phyloP scores from a whole-genome alignment of 805 yeast genomes.

The Starmerella stigmatis region DNA sequence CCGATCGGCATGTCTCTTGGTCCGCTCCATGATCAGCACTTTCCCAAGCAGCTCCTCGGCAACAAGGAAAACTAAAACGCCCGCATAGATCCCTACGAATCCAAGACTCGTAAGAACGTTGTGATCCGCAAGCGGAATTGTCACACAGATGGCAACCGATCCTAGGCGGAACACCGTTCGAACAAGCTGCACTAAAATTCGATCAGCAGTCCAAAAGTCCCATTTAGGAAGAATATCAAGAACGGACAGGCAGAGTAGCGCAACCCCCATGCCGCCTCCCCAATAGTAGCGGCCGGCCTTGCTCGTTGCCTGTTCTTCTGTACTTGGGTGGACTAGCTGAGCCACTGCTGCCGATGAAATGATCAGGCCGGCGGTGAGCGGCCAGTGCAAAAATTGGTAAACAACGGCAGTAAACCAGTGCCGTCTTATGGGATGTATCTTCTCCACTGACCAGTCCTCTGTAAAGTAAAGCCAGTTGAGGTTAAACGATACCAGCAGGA shows the following conservation, averaged over 20 bases:
- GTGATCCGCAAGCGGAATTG: constrained; percentile 2
- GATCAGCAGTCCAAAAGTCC: constrained; percentile 8
- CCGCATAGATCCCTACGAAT: constrained; percentile 10
- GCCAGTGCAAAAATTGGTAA: constrained; percentile 10
- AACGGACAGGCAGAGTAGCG: constrained; percentile 2
- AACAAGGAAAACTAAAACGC: constrained; percentile 6
- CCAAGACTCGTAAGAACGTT: not conserved
- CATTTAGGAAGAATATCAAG: constrained; percentile 5
- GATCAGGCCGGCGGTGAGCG: constrained; percentile 4
- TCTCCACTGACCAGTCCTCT: constrained; percentile 6
- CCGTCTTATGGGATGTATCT: constrained; percentile 9
- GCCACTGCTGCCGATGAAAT: constrained; percentile 9
- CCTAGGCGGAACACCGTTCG: constrained; percentile 3
- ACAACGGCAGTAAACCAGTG: constrained; percentile 4
- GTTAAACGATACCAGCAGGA: constrained; percentile 6
- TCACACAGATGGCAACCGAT: not conserved
- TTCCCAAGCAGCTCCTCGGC: constrained; percentile 11
- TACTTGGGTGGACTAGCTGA: not conserved
- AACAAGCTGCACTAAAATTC: not conserved
- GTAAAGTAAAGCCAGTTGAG: constrained; percentile 13
- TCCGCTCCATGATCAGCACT: not conserved
- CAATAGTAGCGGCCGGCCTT: constrained; percentile 6
- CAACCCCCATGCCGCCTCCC: constrained; percentile 11
- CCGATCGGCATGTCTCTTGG: not conserved
- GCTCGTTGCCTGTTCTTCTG: not conserved